A percentile compares a stretch with the other conserved stretches of the same genome.
Conservation (phyloP, 176 grass and related monocot genomes). For the Lolium perenne region DNA sequence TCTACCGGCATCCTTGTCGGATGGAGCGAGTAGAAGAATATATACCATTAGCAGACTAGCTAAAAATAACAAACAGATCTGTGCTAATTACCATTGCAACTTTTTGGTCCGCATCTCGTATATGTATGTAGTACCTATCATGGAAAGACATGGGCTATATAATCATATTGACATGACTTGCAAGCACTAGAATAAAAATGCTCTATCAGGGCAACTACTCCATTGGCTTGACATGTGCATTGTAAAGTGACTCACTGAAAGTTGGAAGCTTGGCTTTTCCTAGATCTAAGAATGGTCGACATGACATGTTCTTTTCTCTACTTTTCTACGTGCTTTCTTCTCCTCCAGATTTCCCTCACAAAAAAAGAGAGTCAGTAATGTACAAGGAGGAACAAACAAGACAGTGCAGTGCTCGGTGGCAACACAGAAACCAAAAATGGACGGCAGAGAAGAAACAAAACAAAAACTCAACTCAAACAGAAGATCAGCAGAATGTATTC, state of each 20-base stretch:
- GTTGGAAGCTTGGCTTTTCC: slow-evolving; percentile 42
- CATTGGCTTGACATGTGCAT: slow-evolving; percentile 47
- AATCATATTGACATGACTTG: slow-evolving; percentile 38
- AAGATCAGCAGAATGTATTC: background rate
- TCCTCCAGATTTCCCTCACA: background rate
- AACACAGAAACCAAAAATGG: slow-evolving; percentile 31
- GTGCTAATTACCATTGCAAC: slow-evolving; percentile 1
- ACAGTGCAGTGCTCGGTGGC: slow-evolving; percentile 5
- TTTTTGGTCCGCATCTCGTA: slow-evolving; percentile 18
- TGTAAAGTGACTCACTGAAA: slow-evolving; percentile 42
- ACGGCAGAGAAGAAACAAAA: slow-evolving; percentile 11
- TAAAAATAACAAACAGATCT: background rate
- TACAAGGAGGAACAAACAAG: slow-evolving; percentile 26
- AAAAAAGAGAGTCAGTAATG: background rate
- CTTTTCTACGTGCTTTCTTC: background rate
- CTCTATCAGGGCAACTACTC: slow-evolving; percentile 26
- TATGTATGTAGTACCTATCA: background rate
- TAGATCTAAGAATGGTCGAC: slow-evolving; percentile 53
- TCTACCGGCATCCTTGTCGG: too few species aligned
- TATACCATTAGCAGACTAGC: background rate
- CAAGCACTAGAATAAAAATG: slow-evolving; percentile 51
- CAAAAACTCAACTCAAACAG: background rate
- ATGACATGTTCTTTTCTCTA: slow-evolving; percentile 40
- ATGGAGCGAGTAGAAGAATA: background rate
- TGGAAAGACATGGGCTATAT: slow-evolving; percentile 35